Conservation (phyloP, 2,329 filamentous ascomycete genomes). For the Aspergillus caelatus region DNA sequence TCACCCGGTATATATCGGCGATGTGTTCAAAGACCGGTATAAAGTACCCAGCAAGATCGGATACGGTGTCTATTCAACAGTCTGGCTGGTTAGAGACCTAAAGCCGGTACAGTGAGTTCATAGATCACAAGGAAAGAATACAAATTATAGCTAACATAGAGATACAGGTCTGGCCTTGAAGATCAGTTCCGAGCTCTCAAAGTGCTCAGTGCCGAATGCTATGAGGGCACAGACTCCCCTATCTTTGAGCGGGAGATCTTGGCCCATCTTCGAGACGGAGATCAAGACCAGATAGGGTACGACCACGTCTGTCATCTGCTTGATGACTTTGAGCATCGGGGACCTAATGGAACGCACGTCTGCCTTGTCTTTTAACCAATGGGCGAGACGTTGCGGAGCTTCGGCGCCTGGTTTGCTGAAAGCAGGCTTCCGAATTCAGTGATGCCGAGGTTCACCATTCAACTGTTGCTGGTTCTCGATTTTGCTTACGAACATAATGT, state of each 20-base stretch:
- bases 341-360: not conserved
- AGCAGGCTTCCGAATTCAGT: not conserved
- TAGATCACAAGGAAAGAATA: accelerated
- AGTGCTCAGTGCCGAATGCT: not conserved
- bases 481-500: not conserved
- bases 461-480: not conserved
- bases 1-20: not conserved
- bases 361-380: not conserved
- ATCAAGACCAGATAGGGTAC: not conserved
- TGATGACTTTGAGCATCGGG: not conserved
- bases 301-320: not conserved
- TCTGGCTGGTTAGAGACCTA: not conserved
- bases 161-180: not conserved
- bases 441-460: not conserved
- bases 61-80: not conserved
- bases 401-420: not conserved
- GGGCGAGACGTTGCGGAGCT: not conserved
- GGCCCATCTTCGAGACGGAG: not conserved
- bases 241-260: not conserved
- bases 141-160: not conserved
- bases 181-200: not conserved
- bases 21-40: not conserved
- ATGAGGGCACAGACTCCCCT: not conserved
- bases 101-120: not conserved
- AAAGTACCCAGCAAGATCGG: not conserved